Conservation (phyloP, 176 grass and related monocot species). For the Oryza coarctata region DNA sequence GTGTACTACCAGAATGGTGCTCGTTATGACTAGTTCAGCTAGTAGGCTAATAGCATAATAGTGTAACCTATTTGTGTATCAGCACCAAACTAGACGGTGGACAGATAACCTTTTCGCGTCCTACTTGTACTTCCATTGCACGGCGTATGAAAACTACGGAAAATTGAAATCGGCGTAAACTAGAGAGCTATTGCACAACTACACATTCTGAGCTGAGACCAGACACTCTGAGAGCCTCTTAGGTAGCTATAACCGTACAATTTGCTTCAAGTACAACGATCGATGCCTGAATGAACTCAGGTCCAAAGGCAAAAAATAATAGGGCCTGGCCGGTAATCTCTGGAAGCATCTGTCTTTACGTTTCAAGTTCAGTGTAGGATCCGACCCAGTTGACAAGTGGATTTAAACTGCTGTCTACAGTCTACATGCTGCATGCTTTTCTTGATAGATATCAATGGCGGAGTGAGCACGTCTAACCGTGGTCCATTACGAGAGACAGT, state of each 20-base stretch:
- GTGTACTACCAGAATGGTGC: not conserved
- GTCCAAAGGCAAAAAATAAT: not conserved
- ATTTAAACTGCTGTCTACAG: not conserved
- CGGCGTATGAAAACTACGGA: too few relatives aligned
- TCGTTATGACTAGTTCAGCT: not conserved
- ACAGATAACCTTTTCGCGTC: not conserved
- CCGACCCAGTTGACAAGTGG: not conserved
- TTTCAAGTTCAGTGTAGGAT: not conserved
- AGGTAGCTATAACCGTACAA: not conserved
- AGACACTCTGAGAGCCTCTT: not conserved
- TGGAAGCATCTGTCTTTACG: not conserved
- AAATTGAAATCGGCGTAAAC: too few relatives aligned
- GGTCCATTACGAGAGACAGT: not conserved
- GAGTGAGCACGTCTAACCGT: not conserved
- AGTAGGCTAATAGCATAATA: not conserved
- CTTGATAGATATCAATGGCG: not conserved
- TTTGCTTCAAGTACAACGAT: not conserved
- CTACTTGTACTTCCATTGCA: too few relatives aligned
- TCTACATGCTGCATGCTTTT: not conserved
- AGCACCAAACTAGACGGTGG: not conserved
- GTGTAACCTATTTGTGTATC: not conserved
- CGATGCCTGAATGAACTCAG: not conserved
- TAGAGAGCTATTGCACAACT: too few relatives aligned
- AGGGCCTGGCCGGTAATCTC: not conserved
- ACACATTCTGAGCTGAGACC: too few relatives aligned